These are phyloP conservation scores for Lojkania enalia DNA, from an alignment of 2,329 filamentous ascomycete genomes.

Conservation along the genomic window DNA sequence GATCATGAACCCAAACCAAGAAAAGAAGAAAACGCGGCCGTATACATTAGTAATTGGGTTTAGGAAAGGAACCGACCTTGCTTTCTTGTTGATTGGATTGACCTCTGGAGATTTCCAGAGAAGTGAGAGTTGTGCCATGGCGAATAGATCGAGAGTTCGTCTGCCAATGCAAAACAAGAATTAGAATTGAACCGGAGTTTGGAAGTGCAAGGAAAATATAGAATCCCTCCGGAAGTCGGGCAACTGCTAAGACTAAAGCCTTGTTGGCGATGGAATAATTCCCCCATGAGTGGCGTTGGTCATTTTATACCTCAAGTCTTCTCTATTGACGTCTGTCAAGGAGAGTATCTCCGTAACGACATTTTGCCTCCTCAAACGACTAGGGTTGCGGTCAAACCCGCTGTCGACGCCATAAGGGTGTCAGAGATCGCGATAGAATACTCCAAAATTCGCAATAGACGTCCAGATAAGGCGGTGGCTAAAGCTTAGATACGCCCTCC, in stretches of 20 bases:
- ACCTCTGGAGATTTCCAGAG: conserved; percentile 62
- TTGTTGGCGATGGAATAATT: too few relatives aligned
- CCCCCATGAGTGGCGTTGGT: too few relatives aligned
- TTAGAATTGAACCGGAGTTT: too few relatives aligned
- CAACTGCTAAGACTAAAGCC: too few relatives aligned
- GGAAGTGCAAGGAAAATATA: too few relatives aligned
- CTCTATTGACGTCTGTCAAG: neutral
- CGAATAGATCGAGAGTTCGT: too few relatives aligned
- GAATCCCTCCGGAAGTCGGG: too few relatives aligned
- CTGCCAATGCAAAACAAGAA: too few relatives aligned
- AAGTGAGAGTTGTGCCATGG: conserved; percentile 22
- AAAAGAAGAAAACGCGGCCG: conserved; percentile 85
- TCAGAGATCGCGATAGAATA: conserved; percentile 2
- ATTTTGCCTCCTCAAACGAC: conserved; percentile 7
- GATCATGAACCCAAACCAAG: conserved; percentile 81
- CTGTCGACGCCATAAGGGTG: conserved; percentile 6
- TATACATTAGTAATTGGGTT: conserved; percentile 74
- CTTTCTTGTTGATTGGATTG: conserved; percentile 82
- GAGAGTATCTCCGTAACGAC: conserved; percentile 1
- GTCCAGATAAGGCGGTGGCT: conserved; percentile 6
- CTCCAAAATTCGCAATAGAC: neutral
- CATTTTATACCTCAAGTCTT: too few relatives aligned
- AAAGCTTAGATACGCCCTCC: conserved; percentile 12
- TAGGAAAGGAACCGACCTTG: conserved; percentile 73
- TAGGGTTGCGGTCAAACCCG: conserved; percentile 7